These are phyloP conservation scores for Odontarrhena argentea DNA, from an alignment of 345 rosid genomes.

Conservation along the genomic window DNA sequence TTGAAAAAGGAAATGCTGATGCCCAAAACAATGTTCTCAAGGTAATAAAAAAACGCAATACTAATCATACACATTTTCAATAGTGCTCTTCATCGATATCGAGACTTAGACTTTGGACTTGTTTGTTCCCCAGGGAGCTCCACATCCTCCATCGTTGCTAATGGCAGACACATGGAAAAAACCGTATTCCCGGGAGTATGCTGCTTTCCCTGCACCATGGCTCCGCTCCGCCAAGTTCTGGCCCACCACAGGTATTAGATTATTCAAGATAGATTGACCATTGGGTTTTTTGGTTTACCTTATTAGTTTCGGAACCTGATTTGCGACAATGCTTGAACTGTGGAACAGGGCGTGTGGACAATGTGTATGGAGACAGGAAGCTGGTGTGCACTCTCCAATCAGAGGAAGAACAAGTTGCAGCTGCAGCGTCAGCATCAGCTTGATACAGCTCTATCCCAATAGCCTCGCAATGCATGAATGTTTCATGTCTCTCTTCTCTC, in stretches of 20 bases:
- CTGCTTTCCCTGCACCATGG: conserved; percentile 98
- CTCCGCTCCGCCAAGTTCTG: conserved; percentile 89
- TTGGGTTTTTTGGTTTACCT: background rate
- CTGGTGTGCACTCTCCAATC: conserved; percentile 87
- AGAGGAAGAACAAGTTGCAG: conserved; percentile 85
- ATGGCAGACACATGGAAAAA: conserved; percentile 96
- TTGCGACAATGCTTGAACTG: conserved; percentile 24
- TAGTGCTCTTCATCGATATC: background rate
- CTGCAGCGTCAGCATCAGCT: conserved; percentile 60
- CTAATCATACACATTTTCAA: background rate
- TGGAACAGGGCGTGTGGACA: conserved; percentile 84
- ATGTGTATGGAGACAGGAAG: conserved; percentile 97
- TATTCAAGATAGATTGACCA: conserved; percentile 3
- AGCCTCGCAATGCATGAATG: conserved; percentile 1
- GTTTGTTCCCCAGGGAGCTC: conserved; percentile 72
- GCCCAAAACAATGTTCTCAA: conserved; percentile 88
- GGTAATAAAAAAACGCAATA: conserved; percentile 47
- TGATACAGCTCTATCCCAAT: conserved; percentile 27
- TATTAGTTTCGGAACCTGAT: background rate
- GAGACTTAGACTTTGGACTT: conserved; percentile 3
- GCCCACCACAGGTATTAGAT: conserved; percentile 75
- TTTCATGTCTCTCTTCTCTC: conserved; percentile 14
- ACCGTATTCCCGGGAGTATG: conserved; percentile 89
- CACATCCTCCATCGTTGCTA: conserved; percentile 97
- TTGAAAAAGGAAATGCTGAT: conserved; percentile 94